phyloP scores from a whole-genome alignment of 106 monocot genomes.

The Platanthera guangdongensis region DNA sequence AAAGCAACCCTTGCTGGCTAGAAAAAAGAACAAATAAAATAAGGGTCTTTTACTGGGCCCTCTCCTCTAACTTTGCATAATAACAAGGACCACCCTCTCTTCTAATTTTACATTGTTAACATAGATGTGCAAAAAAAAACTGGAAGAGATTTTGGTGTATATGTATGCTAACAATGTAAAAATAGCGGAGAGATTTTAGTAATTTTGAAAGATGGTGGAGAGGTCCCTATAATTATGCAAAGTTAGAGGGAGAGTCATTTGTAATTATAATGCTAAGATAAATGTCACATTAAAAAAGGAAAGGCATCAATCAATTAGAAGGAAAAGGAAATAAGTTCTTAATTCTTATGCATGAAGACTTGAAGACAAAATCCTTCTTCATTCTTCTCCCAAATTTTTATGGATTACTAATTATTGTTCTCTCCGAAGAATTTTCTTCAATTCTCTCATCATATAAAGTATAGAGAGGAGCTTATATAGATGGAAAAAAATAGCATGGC shows the following conservation, averaged over 20 bases:
- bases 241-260: no score
- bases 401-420: not conserved
- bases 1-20: constrained; percentile 85
- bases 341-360: not conserved
- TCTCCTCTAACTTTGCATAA: no score
- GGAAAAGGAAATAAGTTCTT: not conserved
- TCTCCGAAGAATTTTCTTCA: not conserved
- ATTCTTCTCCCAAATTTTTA: not conserved
- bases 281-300: not conserved
- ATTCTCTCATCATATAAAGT: not conserved
- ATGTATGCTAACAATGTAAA: no score
- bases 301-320: not conserved
- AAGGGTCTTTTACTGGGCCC: not conserved
- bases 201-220: no score
- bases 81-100: no score
- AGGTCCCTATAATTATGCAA: no score
- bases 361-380: not conserved
- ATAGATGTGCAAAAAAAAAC: no score
- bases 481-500: not conserved
- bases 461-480: not conserved
- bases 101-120: no score
- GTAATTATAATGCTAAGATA: not conserved
- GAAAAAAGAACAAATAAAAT: constrained; percentile 14
- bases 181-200: no score
- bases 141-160: no score